Evolutionary conservation across 768 basidiomycete genomes (phyloP), one percentile per base, ranked within the genome.

Genomic region (Amanita brunnescens): DNA sequence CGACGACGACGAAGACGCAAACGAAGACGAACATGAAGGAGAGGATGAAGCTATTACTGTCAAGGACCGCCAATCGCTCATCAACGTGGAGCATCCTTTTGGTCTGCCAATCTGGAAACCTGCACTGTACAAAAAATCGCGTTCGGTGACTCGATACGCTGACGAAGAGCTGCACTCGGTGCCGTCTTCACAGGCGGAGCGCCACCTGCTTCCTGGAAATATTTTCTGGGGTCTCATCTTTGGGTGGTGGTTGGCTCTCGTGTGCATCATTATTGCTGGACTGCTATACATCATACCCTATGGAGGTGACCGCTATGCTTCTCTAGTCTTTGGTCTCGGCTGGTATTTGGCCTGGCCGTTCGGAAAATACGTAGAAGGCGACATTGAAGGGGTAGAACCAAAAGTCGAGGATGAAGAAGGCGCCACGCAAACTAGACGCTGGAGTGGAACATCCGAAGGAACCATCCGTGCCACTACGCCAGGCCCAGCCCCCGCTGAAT

Each of bases 101-200:
- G 96, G 96, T 73, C 76, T 99, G 53, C 95, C 91, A 34, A 97
- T 99, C 64, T 99, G 96, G 96, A 99, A 99, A 67, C 96, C 96
- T 18, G 96, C 96, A 0, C 68, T 99, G 52, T 99, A 99, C 81
- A 93, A 94, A 69, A 99, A 99, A 65, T 87, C 89, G 29, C 85
- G 96, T 29, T 91, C 94, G 2, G 90, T 99, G 59, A 97, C 94
- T 44, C 90, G 95, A 46, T 81, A 92, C 69, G 96, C 96, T 33
- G 96, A 99, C 66, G 83, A 88, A 53, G 96, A 89, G 0, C 79
- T 99, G 3, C 96, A 99, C 64, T 80, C 87, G 10, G 77, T 90
- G 26, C 96, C 96, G 1, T 95, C 91, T 16, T 87, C 91, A 2
- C 89, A 92, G 55, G 92, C 90, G 2, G 92, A 95, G 61, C 83